Evolutionary conservation across 2,329 filamentous ascomycete genomes (phyloP), one percentile per base, ranked within the genome.

Genomic region (Cordyceps cicadae): DNA sequence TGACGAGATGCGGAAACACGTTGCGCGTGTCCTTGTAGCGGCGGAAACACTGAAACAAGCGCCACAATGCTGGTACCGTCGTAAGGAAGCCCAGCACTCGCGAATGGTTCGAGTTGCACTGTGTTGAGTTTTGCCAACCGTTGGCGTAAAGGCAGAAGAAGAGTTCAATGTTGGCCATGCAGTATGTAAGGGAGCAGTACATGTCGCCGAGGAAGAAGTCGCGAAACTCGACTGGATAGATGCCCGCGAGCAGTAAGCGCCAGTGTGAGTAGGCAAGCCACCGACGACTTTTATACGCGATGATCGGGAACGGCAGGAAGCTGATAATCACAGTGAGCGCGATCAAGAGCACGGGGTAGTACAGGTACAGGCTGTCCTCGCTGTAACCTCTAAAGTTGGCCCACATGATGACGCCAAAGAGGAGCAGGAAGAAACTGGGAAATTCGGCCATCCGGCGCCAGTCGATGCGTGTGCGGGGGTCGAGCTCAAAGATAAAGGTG

Each of bases 171-270:
- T 97, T 97, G 63, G 90, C 88, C 74, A 90, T 90, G 17, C 88
- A 83, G 73, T 99, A 99, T 6, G 92, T 96, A 60, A 96, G 79
- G 3, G 94, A 97, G 74, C 93, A 97, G 73, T 96, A 96, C 80
- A 97, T 97, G 71, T 99, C 94, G 57, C 94, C 94, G 0, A 97
- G 81, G 74, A 97, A 97, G 76, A 99, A 97, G 74, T 99, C 94
- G 62, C 92, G 85, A 72, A 97, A 99, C 71, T 97, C 93, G 54
- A 99, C 94, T 1, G 91, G 91, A 69, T 95, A 97, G 21, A 96
- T 72, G 4, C 92, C 92, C 15, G 93, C 90, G 54, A 93, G 81
- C 58, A 95, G 76, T 19, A 97, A 79, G 63, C 94, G 89, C 83
- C 89, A 95, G 75, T 93, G 87, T n/a, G 91, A 92, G 72, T 92